A percentile compares a stretch with the other conserved stretches of the same genome.
phyloP scores from a whole-genome alignment of 208 protist species.

The Angomonas desouzai region DNA sequence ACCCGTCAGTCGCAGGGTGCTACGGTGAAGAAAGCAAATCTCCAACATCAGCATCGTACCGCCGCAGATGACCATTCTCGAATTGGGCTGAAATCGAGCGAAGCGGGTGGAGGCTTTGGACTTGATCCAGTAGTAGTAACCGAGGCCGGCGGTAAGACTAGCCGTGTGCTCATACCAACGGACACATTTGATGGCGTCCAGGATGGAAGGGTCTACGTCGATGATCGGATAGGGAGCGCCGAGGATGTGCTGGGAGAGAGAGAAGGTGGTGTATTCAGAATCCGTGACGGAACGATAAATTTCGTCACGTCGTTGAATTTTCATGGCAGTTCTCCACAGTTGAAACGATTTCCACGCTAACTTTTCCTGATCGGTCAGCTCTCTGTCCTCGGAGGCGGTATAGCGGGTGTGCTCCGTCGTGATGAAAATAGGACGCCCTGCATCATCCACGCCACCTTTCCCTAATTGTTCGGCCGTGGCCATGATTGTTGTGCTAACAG shows the following conservation, averaged over 20 bases:
- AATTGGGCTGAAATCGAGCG: slow-evolving; percentile 32
- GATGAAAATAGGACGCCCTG: slow-evolving; percentile 72
- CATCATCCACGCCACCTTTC: slow-evolving; percentile 41
- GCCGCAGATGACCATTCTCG: slow-evolving; percentile 26
- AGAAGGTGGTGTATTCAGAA: slow-evolving; percentile 84
- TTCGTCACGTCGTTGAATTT: slow-evolving; percentile 73
- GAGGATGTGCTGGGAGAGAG: slow-evolving; percentile 69
- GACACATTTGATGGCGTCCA: slow-evolving; percentile 44
- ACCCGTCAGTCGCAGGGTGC: slow-evolving; percentile 72
- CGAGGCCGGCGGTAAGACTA: slow-evolving; percentile 22
- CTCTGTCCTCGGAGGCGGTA: slow-evolving; percentile 47
- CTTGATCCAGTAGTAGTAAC: slow-evolving; percentile 67
- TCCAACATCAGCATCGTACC: slow-evolving; percentile 62
- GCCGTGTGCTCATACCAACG: slow-evolving; percentile 81
- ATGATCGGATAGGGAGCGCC: slow-evolving; percentile 82
- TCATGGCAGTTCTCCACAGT: slow-evolving; percentile 73
- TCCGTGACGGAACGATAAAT: slow-evolving; percentile 72
- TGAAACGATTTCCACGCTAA: slow-evolving; percentile 88
- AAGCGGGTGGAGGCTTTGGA: slow-evolving; percentile 64
- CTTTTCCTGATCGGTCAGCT: slow-evolving; percentile 83
- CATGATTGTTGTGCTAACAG: slow-evolving; percentile 19
- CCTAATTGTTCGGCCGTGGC: slow-evolving; percentile 46
- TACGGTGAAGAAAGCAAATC: slow-evolving; percentile 76
- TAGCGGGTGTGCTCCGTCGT: slow-evolving; percentile 76
- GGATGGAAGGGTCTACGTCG: slow-evolving; percentile 38